Evolutionary conservation across 1,284 basidiomycete genomes (phyloP).

Genomic region (Trametes hirsuta): DNA sequence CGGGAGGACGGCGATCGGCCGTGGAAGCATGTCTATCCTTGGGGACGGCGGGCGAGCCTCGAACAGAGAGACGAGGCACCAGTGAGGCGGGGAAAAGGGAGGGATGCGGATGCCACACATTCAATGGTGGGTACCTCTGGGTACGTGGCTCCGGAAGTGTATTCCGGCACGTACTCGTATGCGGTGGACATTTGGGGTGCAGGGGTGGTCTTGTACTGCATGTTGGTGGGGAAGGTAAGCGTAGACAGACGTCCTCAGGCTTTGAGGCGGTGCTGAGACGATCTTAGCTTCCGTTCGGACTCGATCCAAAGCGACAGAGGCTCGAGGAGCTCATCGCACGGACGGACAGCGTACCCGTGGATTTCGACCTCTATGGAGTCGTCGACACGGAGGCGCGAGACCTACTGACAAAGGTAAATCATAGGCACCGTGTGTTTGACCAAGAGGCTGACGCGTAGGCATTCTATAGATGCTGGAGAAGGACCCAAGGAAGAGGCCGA

Average conservation of each 20-base stretch:
- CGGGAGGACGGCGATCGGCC: slow-evolving; percentile 32
- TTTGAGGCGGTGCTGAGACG: not conserved
- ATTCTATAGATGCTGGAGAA: slow-evolving; percentile 30
- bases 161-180: slow-evolving; percentile 48
- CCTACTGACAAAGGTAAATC: slow-evolving; percentile 22
- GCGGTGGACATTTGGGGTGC: slow-evolving; percentile 46
- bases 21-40: slow-evolving; percentile 17
- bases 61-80: not conserved
- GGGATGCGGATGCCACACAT: slow-evolving; percentile 14
- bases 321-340: slow-evolving; percentile 24
- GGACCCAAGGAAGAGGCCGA: slow-evolving; percentile 26
- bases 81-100: not conserved
- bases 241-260: too few relatives aligned
- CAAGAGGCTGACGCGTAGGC: not conserved
- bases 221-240: slow-evolving; percentile 49
- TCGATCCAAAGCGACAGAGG: slow-evolving; percentile 19
- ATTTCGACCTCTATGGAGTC: slow-evolving; percentile 14
- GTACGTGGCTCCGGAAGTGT: slow-evolving; percentile 67
- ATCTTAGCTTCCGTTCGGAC: slow-evolving; percentile 28
- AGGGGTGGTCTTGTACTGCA: slow-evolving; percentile 62
- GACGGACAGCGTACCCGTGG: slow-evolving; percentile 14
- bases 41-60: slow-evolving; percentile 36
- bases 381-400: slow-evolving; percentile 21
- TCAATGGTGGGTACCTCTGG: slow-evolving; percentile 40
- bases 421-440: too few relatives aligned